A percentile compares a stretch with the other conserved stretches of the same genome.
Evolutionary conservation across 2,329 filamentous ascomycete species (phyloP).

Genomic region (Colletotrichum sp.): DNA sequence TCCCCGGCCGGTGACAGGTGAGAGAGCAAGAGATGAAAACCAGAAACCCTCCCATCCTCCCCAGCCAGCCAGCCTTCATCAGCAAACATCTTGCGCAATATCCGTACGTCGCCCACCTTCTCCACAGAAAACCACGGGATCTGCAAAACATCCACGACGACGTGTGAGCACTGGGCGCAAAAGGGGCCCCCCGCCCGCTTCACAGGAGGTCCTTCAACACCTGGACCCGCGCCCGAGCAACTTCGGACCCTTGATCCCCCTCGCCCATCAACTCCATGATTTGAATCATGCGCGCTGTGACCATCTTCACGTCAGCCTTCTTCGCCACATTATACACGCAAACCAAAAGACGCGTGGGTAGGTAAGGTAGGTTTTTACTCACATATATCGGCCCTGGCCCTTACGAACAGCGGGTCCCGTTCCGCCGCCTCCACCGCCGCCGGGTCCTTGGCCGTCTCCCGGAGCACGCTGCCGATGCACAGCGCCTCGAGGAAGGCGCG

Average conservation of each 20-base stretch:
- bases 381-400: constrained; percentile 67
- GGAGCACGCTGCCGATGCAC: constrained; percentile 68
- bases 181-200: not conserved
- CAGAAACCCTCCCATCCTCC: not conserved
- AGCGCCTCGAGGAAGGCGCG: constrained; percentile 78
- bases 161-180: not conserved
- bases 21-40: not conserved
- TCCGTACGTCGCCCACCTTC: not conserved
- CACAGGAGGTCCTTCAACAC: constrained; percentile 61
- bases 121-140: not conserved
- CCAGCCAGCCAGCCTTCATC: not conserved
- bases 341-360: not conserved
- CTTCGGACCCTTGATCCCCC: constrained; percentile 60
- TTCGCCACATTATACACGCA: not conserved
- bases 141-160: not conserved
- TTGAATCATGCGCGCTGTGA: constrained; percentile 64
- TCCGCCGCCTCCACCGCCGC: constrained; percentile 49
- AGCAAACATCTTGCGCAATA: not conserved
- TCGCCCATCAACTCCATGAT: constrained; percentile 66
- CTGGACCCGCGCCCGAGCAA: constrained; percentile 63
- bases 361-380: constrained; percentile 33
- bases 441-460: constrained; percentile 53
- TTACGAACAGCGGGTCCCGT: constrained; percentile 64
- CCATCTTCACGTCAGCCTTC: not conserved
- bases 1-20: not conserved